These are phyloP conservation scores for Magnaporthiopsis poae DNA, from an alignment of 2,329 filamentous ascomycete species.

Conservation along the genomic window DNA sequence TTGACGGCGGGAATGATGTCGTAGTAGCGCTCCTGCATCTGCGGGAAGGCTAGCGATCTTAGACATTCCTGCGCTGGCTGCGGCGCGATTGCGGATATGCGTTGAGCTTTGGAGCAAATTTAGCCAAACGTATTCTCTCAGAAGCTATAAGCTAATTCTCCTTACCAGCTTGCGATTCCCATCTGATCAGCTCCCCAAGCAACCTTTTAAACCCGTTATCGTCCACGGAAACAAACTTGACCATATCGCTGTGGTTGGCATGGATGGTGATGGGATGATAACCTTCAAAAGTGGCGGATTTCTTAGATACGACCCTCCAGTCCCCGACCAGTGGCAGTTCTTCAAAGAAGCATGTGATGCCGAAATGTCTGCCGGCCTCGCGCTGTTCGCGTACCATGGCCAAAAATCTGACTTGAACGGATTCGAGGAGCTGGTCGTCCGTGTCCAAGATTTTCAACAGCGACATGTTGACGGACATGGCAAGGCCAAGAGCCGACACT, in stretches of 20 bases:
- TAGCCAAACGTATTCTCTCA: no score
- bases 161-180: no score
- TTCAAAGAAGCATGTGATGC: slow-evolving; percentile 28
- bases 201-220: slow-evolving; percentile 22
- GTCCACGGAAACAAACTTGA: slow-evolving; percentile 20
- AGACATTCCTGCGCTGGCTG: no score
- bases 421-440: slow-evolving; percentile 19
- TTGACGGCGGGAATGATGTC: no score
- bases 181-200: background rate
- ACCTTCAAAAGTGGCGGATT: slow-evolving; percentile 22
- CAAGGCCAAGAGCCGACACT: slow-evolving; percentile 18
- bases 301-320: slow-evolving; percentile 18
- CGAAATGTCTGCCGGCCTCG: slow-evolving; percentile 12
- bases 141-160: no score
- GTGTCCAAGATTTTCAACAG: slow-evolving; percentile 20
- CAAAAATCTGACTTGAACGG: slow-evolving; percentile 19
- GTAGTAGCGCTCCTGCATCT: no score
- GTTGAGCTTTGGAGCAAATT: no score
- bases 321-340: slow-evolving; percentile 19
- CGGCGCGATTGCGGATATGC: no score
- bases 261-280: slow-evolving; percentile 21
- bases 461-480: slow-evolving; percentile 23
- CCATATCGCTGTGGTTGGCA: slow-evolving; percentile 24
- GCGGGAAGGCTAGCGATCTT: no score
- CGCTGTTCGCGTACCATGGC: slow-evolving; percentile 18